A percentile compares a stretch with the other conserved stretches of the same genome.
Conservation (phyloP, 2,329 filamentous ascomycete species). For the Graphiopsis chlorocephala region DNA sequence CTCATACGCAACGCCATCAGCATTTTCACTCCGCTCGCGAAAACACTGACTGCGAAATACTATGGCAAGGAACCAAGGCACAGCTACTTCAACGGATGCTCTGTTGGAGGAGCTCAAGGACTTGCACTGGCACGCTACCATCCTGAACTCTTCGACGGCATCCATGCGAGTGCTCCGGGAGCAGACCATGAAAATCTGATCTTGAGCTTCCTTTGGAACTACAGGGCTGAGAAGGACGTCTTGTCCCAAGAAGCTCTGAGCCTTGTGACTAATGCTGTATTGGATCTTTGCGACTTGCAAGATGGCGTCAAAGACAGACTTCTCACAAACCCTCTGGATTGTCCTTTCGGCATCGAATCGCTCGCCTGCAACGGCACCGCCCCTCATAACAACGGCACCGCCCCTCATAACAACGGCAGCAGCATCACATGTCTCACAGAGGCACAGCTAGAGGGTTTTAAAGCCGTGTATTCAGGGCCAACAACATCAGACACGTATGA, state of each 20-base stretch:
- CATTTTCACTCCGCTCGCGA: background rate
- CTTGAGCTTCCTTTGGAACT: background rate
- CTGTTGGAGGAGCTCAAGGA: background rate
- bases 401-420: background rate
- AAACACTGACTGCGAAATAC: background rate
- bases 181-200: background rate
- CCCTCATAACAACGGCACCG: background rate
- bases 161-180: background rate
- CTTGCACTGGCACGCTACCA: background rate
- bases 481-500: background rate
- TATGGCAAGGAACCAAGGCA: background rate
- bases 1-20: constrained; percentile 1
- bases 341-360: background rate
- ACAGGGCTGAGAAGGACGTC: background rate
- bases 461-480: background rate
- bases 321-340: background rate
- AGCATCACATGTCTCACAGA: background rate
- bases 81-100: background rate
- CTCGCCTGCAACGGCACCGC: background rate
- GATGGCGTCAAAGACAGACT: background rate
- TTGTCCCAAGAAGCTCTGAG: background rate
- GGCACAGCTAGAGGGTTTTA: background rate
- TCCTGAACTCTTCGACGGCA: background rate
- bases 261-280: background rate
- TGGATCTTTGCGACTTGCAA: background rate